Percentiles rank a stretch among this genome's conserved stretches.
These are phyloP conservation scores for Trebouxia sp. DNA, from an alignment of 139 green algal genomes.

Conservation along the genomic window DNA sequence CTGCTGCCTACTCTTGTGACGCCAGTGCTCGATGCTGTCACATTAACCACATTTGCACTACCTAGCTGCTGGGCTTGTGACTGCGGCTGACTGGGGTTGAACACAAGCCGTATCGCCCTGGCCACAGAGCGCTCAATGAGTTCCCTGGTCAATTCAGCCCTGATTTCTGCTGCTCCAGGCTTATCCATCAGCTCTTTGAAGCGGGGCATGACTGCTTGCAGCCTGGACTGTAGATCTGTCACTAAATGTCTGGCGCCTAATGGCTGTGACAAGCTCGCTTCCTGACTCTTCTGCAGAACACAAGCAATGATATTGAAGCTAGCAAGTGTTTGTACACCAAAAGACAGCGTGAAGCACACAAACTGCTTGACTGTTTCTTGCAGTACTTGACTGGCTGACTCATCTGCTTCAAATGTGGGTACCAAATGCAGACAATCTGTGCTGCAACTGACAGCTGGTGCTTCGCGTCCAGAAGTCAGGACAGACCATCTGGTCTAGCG, in stretches of 20 bases:
- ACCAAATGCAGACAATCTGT: too few relatives aligned
- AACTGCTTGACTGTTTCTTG: too few relatives aligned
- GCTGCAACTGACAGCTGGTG: too few relatives aligned
- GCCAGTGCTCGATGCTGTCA: too few relatives aligned
- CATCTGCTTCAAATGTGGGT: too few relatives aligned
- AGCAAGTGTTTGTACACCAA: too few relatives aligned
- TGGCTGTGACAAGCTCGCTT: constrained; percentile 50
- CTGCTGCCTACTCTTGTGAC: too few relatives aligned
- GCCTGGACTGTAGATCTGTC: constrained; percentile 33
- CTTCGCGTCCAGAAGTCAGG: too few relatives aligned
- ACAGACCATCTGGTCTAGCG: too few relatives aligned
- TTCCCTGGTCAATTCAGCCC: constrained; percentile 55
- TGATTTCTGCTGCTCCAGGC: constrained; percentile 65
- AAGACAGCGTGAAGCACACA: not conserved
- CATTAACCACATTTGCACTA: not conserved
- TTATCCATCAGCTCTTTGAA: constrained; percentile 50
- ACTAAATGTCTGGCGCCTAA: constrained; percentile 42
- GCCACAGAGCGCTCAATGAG: constrained; percentile 69
- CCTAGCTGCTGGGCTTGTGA: not conserved
- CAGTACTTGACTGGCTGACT: too few relatives aligned
- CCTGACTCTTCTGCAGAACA: constrained; percentile 42
- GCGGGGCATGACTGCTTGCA: constrained; percentile 37
- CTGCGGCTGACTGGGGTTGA: not conserved
- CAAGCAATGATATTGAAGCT: too few relatives aligned
- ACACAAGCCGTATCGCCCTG: constrained; percentile 72